A percentile compares a stretch with the other conserved stretches of the same genome.
These are phyloP conservation scores for Nepenthes gracilis DNA, from an alignment of 148 eudicot species.

Conservation along the genomic window DNA sequence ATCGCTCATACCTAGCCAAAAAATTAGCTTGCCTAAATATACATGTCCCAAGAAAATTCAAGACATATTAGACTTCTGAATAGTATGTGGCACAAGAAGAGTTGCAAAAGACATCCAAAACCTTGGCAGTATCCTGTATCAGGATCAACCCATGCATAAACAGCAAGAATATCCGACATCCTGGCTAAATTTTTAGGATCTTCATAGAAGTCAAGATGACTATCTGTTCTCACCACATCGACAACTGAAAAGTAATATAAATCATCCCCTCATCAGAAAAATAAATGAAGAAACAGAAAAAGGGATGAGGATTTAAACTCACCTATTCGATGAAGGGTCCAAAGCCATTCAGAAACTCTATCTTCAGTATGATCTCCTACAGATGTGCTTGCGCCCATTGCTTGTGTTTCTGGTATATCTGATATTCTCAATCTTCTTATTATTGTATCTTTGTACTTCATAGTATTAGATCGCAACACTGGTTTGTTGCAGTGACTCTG, in stretches of 20 bases:
- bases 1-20: constrained; percentile 85
- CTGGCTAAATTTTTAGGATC: constrained; percentile 87
- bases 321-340: constrained; percentile 97
- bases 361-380: constrained; percentile 41
- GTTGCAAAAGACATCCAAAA: constrained; percentile 15
- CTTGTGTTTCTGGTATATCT: constrained; percentile 47
- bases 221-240: constrained; percentile 96
- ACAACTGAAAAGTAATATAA: constrained; percentile 51
- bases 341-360: constrained; percentile 93
- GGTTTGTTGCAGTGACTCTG: constrained; percentile 22
- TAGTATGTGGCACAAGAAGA: constrained; percentile 2
- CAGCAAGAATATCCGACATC: constrained; percentile 99
- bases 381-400: constrained; percentile 26
- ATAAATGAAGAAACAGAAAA: not conserved
- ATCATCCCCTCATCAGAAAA: constrained; percentile 7
- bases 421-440: constrained; percentile 50
- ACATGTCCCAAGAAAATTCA: no score
- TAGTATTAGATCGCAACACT: constrained; percentile 24
- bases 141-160: constrained; percentile 99
- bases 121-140: constrained; percentile 99
- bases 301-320: constrained; percentile 1
- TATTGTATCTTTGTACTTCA: constrained; percentile 40
- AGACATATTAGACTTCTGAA: not conserved
- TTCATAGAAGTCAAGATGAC: constrained; percentile 86
- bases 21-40: constrained; percentile 8